Base-by-base conservation (phyloP, 768 basidiomycete genomes). In the Mrakia hoshinonis region DNA sequence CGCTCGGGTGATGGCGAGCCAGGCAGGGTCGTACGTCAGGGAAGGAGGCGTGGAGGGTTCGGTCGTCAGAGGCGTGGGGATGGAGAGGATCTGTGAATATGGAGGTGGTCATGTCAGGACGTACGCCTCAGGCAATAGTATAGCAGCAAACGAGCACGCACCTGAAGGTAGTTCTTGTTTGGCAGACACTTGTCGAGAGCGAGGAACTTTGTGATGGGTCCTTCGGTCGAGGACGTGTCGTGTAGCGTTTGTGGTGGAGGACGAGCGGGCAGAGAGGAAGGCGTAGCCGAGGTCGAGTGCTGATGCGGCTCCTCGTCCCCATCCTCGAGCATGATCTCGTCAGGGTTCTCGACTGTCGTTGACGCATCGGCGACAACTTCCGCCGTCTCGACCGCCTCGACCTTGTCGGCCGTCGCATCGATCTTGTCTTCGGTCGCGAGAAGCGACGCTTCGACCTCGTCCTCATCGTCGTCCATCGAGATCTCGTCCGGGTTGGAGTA, bases 1-100 rank as follows among this genome's bases (percentile, higher is more conserved):
- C 0, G 91, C 92, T 9, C 90, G 88, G 5, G 87, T 87, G 76
- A 99, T 92, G 0, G 92, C 93, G 60, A 98, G 86, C 96, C 96
- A 99, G 77, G 92, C 87, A 0, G 88, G 87, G 76, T 97, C 93
- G 79, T 85, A 96, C 18, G 84, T 83, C 24, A 97, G 48, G 18
- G 66, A 47, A 11, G 75, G 77, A 4, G 67, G 75, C 49, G 63
- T 74, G 73, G 1, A 78, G 72, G 54, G 51, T 0, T 38, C 29
- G 18, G 60, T 18, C 15, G 38, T 26, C 24, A 68, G 7, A 7
- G 73, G 67, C 18, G 70, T 69, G n/a, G 74, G 72, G 29, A 76
- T 61, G 43, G 74, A 74, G 39, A 76, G 43, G 73, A 76, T 73
- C 76, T 76, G 64, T 31, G 3, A 13, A 10, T 38, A 31, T 34